These are phyloP conservation scores for Stylonectria norvegica DNA, from an alignment of 2,329 filamentous ascomycete genomes.

Conservation along the genomic window DNA sequence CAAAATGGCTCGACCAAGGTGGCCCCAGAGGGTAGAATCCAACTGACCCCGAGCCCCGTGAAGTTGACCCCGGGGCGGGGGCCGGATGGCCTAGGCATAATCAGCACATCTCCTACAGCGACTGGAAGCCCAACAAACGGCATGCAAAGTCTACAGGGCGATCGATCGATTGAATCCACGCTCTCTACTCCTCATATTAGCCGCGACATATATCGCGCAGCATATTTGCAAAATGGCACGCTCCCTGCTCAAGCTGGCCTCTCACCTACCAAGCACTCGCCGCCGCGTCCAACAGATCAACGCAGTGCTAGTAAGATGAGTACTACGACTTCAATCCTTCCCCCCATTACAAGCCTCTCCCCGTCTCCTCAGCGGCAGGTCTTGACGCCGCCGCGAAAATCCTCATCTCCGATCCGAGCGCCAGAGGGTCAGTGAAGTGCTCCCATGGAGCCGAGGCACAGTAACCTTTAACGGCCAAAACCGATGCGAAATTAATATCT, in stretches of 20 bases:
- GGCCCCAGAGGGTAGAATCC: too few species aligned
- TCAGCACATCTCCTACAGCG: slow-evolving; percentile 15
- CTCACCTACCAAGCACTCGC: slow-evolving; percentile 52
- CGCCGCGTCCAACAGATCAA: slow-evolving; percentile 35
- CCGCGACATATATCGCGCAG: slow-evolving; percentile 26
- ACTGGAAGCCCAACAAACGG: slow-evolving; percentile 24
- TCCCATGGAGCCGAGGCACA: too few species aligned
- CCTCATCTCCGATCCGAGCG: slow-evolving; percentile 21
- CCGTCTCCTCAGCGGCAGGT: slow-evolving; percentile 57
- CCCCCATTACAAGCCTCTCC: slow-evolving; percentile 54
- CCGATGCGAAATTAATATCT: too few species aligned
- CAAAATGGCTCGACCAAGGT: too few species aligned
- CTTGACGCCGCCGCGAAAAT: slow-evolving; percentile 58
- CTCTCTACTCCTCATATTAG: slow-evolving; percentile 28
- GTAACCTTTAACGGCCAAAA: too few species aligned
- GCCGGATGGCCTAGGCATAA: too few species aligned
- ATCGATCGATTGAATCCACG: slow-evolving; percentile 22
- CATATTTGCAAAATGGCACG: slow-evolving; percentile 32
- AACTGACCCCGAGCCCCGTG: too few species aligned
- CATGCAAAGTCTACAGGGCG: slow-evolving; percentile 21
- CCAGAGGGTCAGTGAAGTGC: slow-evolving; percentile 11
- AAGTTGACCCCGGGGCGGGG: too few species aligned
- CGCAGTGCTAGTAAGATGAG: slow-evolving; percentile 27
- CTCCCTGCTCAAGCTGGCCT: slow-evolving; percentile 44
- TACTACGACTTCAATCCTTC: slow-evolving; percentile 46